Conservation (phyloP, 2,329 filamentous ascomycete genomes). For the Beauveria brongniartii region DNA sequence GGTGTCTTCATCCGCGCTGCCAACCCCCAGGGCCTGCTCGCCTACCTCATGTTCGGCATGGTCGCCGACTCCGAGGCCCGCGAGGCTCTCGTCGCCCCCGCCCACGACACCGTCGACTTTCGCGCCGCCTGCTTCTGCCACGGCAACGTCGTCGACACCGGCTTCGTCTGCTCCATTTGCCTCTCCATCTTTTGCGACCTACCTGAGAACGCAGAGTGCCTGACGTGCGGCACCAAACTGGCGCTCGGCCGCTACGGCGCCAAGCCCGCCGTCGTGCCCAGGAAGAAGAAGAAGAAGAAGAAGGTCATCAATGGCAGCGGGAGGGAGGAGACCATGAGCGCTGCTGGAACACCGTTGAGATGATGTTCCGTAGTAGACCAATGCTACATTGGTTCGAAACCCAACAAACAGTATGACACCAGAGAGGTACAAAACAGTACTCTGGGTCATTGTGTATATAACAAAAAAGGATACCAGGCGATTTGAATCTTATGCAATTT, state of each 20-base stretch:
- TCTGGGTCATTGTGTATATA: constrained; percentile 6
- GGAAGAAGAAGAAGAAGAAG: constrained; percentile 72
- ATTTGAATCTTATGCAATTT: constrained; percentile 9
- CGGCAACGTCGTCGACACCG: constrained; percentile 78
- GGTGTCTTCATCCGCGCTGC: constrained; percentile 46
- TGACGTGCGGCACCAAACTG: constrained; percentile 76
- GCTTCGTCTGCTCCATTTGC: constrained; percentile 94
- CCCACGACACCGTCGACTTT: constrained; percentile 85
- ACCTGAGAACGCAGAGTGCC: constrained; percentile 56
- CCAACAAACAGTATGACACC: constrained; percentile 8
- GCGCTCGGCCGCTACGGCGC: constrained; percentile 68
- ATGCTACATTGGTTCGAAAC: not conserved
- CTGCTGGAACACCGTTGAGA: constrained; percentile 51
- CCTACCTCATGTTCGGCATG: constrained; percentile 93
- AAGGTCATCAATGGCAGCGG: constrained; percentile 44
- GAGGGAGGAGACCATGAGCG: constrained; percentile 50
- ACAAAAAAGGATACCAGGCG: constrained; percentile 9
- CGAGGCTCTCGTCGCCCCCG: constrained; percentile 64
- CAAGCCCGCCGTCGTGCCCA: constrained; percentile 66
- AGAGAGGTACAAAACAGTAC: constrained; percentile 4
- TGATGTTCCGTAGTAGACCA: constrained; percentile 8
- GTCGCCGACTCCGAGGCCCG: constrained; percentile 54
- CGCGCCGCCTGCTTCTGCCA: constrained; percentile 98
- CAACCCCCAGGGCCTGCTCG: constrained; percentile 65
- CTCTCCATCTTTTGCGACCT: constrained; percentile 82